Evolutionary conservation across 306 rosid genomes (phyloP).

Genomic region (Begonia masoniana): DNA sequence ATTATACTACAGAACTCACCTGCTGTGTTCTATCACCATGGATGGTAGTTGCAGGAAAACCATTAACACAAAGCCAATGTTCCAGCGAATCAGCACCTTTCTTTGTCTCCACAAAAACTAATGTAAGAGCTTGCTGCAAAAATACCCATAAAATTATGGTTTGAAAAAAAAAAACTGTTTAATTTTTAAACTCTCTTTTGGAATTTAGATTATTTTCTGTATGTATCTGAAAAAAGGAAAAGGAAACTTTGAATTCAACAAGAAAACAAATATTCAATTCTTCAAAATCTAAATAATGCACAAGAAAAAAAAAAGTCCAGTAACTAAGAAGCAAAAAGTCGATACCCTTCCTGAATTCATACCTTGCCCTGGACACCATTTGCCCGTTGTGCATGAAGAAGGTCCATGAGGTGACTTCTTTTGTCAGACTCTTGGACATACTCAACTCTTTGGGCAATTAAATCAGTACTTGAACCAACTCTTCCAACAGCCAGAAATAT

Average conservation of each 20-base stretch:
- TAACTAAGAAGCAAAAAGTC: neutral
- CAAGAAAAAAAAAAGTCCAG: too few relatives aligned
- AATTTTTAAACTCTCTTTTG: too few relatives aligned
- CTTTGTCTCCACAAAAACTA: constrained; percentile 97
- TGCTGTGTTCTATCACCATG: constrained; percentile 96
- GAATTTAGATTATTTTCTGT: too few relatives aligned
- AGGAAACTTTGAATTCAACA: too few relatives aligned
- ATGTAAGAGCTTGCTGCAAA: constrained; percentile 81
- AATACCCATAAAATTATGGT: neutral
- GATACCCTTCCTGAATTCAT: neutral
- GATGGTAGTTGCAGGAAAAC: constrained; percentile 93
- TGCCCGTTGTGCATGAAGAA: constrained; percentile 91
- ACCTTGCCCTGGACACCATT: constrained; percentile 68
- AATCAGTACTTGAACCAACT: constrained; percentile 94
- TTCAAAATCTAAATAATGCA: too few relatives aligned
- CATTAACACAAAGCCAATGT: constrained; percentile 71
- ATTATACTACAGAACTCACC: constrained; percentile 20
- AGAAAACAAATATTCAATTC: too few relatives aligned
- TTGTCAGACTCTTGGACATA: constrained; percentile 81
- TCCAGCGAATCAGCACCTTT: constrained; percentile 95
- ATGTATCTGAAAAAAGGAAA: too few relatives aligned
- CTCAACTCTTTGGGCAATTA: constrained; percentile 90
- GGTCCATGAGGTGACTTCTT: constrained; percentile 96
- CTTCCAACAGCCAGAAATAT: constrained; percentile 95
- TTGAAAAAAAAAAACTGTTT: too few relatives aligned